These are phyloP conservation scores for Liriodendron chinense DNA, from an alignment of 164 flowering plant genomes.

Conservation along the genomic window DNA sequence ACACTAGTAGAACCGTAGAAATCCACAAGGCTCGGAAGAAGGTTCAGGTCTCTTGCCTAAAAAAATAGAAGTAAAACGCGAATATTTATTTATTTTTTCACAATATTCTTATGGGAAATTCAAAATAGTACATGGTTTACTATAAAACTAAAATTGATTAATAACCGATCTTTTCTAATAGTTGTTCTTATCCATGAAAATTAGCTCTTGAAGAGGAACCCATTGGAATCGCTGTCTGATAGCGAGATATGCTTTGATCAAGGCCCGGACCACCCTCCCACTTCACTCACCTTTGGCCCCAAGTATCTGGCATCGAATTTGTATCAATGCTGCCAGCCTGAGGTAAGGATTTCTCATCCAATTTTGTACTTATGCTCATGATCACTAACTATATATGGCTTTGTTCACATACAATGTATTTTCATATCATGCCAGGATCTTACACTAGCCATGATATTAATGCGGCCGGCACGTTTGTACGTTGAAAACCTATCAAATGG, in stretches of 20 bases:
- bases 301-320: conserved; percentile 13
- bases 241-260: conserved; percentile 12
- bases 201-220: neutral
- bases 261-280: conserved; percentile 30
- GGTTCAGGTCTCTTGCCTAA: no score
- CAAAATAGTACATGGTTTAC: no score
- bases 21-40: no score
- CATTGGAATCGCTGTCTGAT: neutral
- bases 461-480: conserved; percentile 9
- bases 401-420: neutral
- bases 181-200: neutral
- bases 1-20: no score
- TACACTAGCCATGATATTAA: conserved; percentile 12
- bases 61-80: no score
- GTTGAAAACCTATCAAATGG: conserved; percentile 2
- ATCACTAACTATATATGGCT: no score
- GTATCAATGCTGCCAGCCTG: conserved; percentile 30
- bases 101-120: no score
- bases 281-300: conserved; percentile 31
- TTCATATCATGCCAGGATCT: conserved; percentile 9
- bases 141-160: no score
- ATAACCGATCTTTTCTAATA: no score
- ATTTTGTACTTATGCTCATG: neutral
- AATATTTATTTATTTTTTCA: no score
- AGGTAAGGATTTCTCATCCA: conserved; percentile 19